Evolutionary conservation across 1,139 yeast genomes (phyloP).

Genomic region (Hansenula sp.): DNA sequence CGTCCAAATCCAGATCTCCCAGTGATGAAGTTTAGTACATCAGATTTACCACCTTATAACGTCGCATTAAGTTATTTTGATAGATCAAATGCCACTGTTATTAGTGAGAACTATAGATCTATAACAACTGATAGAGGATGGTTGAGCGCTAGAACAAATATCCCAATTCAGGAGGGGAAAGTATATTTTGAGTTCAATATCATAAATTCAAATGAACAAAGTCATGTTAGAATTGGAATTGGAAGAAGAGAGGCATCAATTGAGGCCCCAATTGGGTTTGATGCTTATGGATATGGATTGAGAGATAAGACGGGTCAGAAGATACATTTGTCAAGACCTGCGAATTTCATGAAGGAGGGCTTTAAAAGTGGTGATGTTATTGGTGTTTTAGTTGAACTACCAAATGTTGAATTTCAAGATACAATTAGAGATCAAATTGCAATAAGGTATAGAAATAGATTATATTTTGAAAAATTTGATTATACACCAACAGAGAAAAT

Average conservation of each 20-base stretch:
- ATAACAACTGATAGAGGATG: conserved; percentile 70
- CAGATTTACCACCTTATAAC: conserved; percentile 67
- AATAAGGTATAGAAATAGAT: conserved; percentile 70
- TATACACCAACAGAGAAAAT: conserved; percentile 65
- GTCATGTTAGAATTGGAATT: conserved; percentile 78
- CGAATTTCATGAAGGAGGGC: conserved; percentile 47
- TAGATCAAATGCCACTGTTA: conserved; percentile 55
- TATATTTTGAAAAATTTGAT: conserved; percentile 85
- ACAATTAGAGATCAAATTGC: conserved; percentile 83
- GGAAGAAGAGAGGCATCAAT: conserved; percentile 82
- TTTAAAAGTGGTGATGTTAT: conserved; percentile 76
- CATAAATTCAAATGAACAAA: conserved; percentile 38
- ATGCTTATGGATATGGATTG: conserved; percentile 89
- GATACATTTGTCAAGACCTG: conserved; percentile 71
- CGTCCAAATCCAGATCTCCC: conserved; percentile 62
- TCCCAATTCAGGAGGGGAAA: conserved; percentile 72
- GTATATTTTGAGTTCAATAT: conserved; percentile 78
- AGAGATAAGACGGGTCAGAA: conserved; percentile 80
- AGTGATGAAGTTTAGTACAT: conserved; percentile 64
- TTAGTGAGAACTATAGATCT: conserved; percentile 38
- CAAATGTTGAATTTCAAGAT: conserved; percentile 35
- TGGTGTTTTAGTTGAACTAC: conserved; percentile 76
- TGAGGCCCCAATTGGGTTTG: conserved; percentile 96
- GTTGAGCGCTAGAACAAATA: conserved; percentile 74
- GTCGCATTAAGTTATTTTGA: conserved; percentile 72